Conservation (phyloP, 306 rosid species). For the Trifolium fragiferum region DNA sequence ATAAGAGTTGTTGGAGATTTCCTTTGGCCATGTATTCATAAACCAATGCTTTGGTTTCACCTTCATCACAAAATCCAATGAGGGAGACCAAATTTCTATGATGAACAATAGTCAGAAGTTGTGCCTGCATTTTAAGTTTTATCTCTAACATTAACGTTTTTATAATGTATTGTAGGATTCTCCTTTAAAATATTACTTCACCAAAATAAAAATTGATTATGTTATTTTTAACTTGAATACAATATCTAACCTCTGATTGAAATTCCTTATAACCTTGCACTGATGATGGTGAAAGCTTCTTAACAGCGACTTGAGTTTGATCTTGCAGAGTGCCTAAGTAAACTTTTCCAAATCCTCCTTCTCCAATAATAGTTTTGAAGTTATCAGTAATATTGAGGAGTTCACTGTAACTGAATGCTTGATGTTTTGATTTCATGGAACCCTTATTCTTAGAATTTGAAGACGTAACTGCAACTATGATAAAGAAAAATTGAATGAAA, state of each 20-base stretch:
- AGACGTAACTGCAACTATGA: neutral
- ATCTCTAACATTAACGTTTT: too few relatives aligned
- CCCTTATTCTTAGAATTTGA: neutral
- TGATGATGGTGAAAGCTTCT: slow-evolving; percentile 51
- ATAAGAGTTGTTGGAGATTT: slow-evolving; percentile 22
- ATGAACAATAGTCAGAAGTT: slow-evolving; percentile 30
- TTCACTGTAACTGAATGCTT: slow-evolving; percentile 36
- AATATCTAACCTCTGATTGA: slow-evolving; percentile 43
- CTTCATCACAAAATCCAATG: slow-evolving; percentile 41
- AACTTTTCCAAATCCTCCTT: slow-evolving; percentile 62
- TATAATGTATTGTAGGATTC: too few relatives aligned
- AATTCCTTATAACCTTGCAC: slow-evolving; percentile 51
- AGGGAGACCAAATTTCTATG: slow-evolving; percentile 44
- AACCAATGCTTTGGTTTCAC: slow-evolving; percentile 24
- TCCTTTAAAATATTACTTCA: neutral
- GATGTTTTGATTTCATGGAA: slow-evolving; percentile 33
- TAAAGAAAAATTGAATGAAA: neutral
- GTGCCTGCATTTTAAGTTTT: slow-evolving; percentile 38
- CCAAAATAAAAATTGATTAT: neutral
- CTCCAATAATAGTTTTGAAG: slow-evolving; percentile 46
- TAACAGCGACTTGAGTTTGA: slow-evolving; percentile 48
- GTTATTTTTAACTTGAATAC: neutral
- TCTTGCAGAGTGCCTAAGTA: slow-evolving; percentile 43
- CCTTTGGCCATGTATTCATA: slow-evolving; percentile 45
- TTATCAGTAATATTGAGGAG: slow-evolving; percentile 47